Evolutionary conservation across 2,329 filamentous ascomycete genomes (phyloP).

Genomic region (Diplocarpon rosae): DNA sequence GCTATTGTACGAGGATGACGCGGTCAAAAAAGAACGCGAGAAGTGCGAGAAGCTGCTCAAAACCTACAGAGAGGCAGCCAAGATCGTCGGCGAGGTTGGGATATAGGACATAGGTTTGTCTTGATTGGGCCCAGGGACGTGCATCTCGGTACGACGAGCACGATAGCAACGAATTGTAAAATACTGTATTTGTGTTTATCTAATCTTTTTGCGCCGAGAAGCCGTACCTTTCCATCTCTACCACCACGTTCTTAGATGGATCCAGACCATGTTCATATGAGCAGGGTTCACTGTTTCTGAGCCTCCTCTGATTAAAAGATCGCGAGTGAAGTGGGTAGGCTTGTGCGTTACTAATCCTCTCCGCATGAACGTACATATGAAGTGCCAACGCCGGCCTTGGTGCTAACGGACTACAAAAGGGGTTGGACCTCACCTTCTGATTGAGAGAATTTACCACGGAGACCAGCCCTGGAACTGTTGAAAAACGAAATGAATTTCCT

Average conservation of each 20-base stretch:
- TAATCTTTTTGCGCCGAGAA: background rate
- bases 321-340: no score
- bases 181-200: slow-evolving; percentile 19
- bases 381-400: no score
- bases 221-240: slow-evolving; percentile 10
- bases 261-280: slow-evolving; percentile 12
- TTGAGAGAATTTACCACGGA: no score
- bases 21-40: slow-evolving; percentile 92
- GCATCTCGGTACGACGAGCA: slow-evolving; percentile 8
- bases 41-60: slow-evolving; percentile 94
- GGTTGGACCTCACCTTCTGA: no score
- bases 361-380: no score
- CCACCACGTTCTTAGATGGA: slow-evolving; percentile 8
- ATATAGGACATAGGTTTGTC: slow-evolving; percentile 27
- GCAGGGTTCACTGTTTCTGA: slow-evolving; percentile 1
- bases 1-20: slow-evolving; percentile 92
- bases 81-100: slow-evolving; percentile 97
- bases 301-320: no score
- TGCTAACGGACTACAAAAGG: no score
- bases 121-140: slow-evolving; percentile 13
- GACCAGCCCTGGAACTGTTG: no score
- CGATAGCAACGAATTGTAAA: slow-evolving; percentile 15
- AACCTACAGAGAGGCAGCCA: slow-evolving; percentile 94
- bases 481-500: no score
- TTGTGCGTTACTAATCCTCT: no score